Base-by-base conservation (phyloP, 352 stramenopile species). In the Pythium brassicae region DNA sequence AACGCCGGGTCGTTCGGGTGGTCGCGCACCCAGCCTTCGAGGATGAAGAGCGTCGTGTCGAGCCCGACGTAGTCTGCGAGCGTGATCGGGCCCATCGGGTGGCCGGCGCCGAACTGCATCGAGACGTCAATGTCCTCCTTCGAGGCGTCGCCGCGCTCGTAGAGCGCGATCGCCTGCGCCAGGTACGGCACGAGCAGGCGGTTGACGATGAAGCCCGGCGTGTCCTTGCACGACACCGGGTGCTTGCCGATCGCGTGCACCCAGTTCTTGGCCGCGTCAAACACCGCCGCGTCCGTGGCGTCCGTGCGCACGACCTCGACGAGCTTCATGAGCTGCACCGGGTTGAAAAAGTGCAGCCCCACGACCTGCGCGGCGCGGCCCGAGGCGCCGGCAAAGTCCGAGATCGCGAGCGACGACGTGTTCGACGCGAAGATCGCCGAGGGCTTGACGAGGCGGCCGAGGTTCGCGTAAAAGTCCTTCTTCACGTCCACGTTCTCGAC, bases 311-410 rank as follows among this genome's bases (percentile, higher is more conserved):
- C 90, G 22, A 99, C 96, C 68, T 99, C 97, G 12, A 99, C 95
- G 22, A 99, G 83, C 82, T 95, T 95, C 89, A 97, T 96, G 29
- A 97, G 69, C 53, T 93, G 83, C 53, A 98, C 92, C 1, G 96
- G 96, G 71, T 99, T 99, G 81, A 99, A 99, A 72, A 99, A 99
- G 70, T 99, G 97, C n/a, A 99, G 76, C 4, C 97, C 95, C 0
- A 99, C 87, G 64, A 98, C 96, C 40, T 96, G 88, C 22, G 93
- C 72, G 6, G 96, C 77, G 39, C 96, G 76, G 32, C 92, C 93
- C 6, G 89, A 98, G 47, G 93, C 90, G 10, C 80, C 76, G 32
- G 95, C 94, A 82, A 99, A 98, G 78, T 98, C 89, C 23, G 87
- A 90, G 55, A 98, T 98, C 49, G 81, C 83, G 37, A 96, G 70